These are phyloP conservation scores for Yamadazyma triangularis DNA, from an alignment of 1,139 yeast genomes.

Conservation along the genomic window DNA sequence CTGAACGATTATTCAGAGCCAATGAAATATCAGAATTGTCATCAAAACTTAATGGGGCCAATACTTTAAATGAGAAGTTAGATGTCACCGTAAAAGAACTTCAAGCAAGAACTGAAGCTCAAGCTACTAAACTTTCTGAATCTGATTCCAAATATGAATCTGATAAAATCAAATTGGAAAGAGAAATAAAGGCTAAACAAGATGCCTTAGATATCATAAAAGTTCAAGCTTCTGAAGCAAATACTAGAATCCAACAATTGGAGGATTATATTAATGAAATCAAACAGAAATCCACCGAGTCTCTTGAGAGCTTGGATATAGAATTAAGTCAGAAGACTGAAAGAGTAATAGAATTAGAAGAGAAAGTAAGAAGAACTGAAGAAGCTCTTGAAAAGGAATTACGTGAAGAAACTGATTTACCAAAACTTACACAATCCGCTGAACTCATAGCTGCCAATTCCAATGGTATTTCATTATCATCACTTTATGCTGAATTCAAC, in stretches of 20 bases:
- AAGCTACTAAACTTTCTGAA: conserved; percentile 32
- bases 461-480: conserved; percentile 60
- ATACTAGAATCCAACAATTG: conserved; percentile 42
- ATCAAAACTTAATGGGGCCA: conserved; percentile 22
- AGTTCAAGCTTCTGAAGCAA: conserved; percentile 42
- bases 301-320: conserved; percentile 19
- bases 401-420: conserved; percentile 37
- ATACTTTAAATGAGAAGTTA: conserved; percentile 15
- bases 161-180: conserved; percentile 50
- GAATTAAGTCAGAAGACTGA: conserved; percentile 29
- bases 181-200: conserved; percentile 62
- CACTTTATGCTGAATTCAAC: conserved; percentile 65
- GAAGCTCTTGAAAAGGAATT: conserved; percentile 39
- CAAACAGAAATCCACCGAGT: conserved; percentile 30
- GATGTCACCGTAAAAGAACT: conserved; percentile 14
- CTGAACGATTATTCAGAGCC: conserved; percentile 28
- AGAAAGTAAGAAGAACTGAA: conserved; percentile 35
- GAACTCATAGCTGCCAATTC: conserved; percentile 44
- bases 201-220: conserved; percentile 59
- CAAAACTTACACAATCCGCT: conserved; percentile 33
- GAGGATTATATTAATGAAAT: conserved; percentile 44
- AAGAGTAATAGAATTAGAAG: conserved; percentile 28
- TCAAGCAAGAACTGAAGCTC: conserved; percentile 38
- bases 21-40: conserved; percentile 26
- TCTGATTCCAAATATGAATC: conserved; percentile 23